Evolutionary conservation across 176 grass and related monocot genomes (phyloP).

Genomic region (Bothriochloa decipiens): DNA sequence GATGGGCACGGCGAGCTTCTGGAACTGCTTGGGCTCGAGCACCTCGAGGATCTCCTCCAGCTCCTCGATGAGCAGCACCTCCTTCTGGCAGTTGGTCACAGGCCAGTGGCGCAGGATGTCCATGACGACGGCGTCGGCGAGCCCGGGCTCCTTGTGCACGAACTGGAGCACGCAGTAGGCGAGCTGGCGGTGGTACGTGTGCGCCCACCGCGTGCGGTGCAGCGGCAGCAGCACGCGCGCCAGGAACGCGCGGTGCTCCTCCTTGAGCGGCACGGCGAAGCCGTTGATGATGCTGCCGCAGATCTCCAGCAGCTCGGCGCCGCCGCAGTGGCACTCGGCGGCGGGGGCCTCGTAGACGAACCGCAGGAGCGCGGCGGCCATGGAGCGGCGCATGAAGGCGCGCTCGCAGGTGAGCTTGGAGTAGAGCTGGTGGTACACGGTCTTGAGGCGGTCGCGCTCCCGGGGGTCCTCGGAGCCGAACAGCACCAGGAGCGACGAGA

Average conservation of each 20-base stretch:
- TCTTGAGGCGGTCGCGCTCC: slow-evolving; percentile 78
- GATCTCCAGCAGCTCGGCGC: slow-evolving; percentile 82
- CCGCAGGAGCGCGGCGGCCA: slow-evolving; percentile 52
- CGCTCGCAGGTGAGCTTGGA: slow-evolving; percentile 72
- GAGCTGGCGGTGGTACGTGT: slow-evolving; percentile 76
- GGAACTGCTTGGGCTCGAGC: slow-evolving; percentile 43
- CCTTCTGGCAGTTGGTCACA: slow-evolving; percentile 78
- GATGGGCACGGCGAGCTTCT: slow-evolving; percentile 59
- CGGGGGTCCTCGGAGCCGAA: slow-evolving; percentile 86
- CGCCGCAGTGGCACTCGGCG: slow-evolving; percentile 42
- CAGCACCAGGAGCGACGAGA: slow-evolving; percentile 49
- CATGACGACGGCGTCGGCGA: slow-evolving; percentile 51
- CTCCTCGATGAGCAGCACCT: slow-evolving; percentile 86
- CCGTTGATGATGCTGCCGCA: slow-evolving; percentile 92
- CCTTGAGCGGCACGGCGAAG: slow-evolving; percentile 84
- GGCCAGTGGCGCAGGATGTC: slow-evolving; percentile 73
- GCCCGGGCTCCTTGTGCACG: slow-evolving; percentile 56
- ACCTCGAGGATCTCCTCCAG: slow-evolving; percentile 70
- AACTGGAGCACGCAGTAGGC: slow-evolving; percentile 81
- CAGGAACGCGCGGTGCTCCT: slow-evolving; percentile 76
- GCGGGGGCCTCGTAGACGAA: slow-evolving; percentile 43
- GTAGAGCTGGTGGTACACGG: slow-evolving; percentile 75
- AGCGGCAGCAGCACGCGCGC: slow-evolving; percentile 74
- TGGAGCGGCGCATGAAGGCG: slow-evolving; percentile 75
- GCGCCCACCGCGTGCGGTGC: slow-evolving; percentile 57